phyloP scores from a whole-genome alignment of 2,329 filamentous ascomycete genomes.

The Macrophomina tecta region DNA sequence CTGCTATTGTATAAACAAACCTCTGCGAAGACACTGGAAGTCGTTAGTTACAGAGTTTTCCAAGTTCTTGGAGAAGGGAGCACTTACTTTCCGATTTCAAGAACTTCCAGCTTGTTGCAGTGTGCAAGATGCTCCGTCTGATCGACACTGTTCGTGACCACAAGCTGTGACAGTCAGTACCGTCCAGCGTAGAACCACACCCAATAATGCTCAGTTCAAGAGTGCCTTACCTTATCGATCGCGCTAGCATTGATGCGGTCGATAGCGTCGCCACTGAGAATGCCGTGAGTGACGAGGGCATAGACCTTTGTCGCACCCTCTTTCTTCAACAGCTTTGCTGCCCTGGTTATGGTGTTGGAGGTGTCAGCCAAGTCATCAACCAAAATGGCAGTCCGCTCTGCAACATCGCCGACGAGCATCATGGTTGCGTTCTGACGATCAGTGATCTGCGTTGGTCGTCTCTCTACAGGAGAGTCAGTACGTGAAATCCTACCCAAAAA shows the following conservation, averaged over 20 bases:
- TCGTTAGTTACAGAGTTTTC: background rate
- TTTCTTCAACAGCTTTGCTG: slow-evolving; percentile 94
- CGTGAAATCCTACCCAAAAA: background rate
- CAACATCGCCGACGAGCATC: slow-evolving; percentile 91
- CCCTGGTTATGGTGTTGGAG: slow-evolving; percentile 94
- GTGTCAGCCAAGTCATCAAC: slow-evolving; percentile 96
- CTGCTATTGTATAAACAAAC: slow-evolving; percentile 50
- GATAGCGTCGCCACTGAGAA: slow-evolving; percentile 94
- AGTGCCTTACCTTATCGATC: slow-evolving; percentile 75
- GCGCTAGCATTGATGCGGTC: slow-evolving; percentile 91
- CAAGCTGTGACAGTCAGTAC: slow-evolving; percentile 36
- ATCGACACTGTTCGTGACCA: slow-evolving; percentile 94
- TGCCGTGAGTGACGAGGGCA: slow-evolving; percentile 91
- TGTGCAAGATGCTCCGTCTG: slow-evolving; percentile 78
- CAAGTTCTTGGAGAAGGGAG: background rate
- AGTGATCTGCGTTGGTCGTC: slow-evolving; percentile 83
- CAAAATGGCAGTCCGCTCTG: slow-evolving; percentile 81
- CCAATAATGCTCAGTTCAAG: too few species aligned
- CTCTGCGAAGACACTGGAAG: slow-evolving; percentile 80
- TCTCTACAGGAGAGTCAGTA: slow-evolving; percentile 63
- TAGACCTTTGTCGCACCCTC: slow-evolving; percentile 89
- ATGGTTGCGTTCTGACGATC: slow-evolving; percentile 83
- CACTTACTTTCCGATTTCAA: slow-evolving; percentile 72
- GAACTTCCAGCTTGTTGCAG: slow-evolving; percentile 87
- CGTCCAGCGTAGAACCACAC: background rate